These are phyloP conservation scores for Trichoderma hamatum DNA, from an alignment of 2,329 filamentous ascomycete genomes.

Conservation along the genomic window DNA sequence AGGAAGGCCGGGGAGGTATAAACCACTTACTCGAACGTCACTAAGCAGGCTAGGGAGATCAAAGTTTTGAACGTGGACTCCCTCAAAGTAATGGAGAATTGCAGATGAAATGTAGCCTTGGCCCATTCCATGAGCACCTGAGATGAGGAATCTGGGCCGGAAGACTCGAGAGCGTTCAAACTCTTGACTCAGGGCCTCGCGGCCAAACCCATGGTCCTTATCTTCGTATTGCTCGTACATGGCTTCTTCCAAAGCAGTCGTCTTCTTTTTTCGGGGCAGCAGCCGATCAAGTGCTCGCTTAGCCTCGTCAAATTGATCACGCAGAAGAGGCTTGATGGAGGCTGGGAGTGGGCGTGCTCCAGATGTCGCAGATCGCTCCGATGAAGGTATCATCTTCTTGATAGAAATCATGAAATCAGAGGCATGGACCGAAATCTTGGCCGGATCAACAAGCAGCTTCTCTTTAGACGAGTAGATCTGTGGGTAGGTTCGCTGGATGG, in stretches of 20 bases:
- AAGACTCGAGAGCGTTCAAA: constrained; percentile 90
- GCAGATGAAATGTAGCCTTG: constrained; percentile 87
- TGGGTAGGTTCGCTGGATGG: constrained; percentile 92
- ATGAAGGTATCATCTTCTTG: constrained; percentile 95
- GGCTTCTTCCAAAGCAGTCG: constrained; percentile 90
- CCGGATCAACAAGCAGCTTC: constrained; percentile 85
- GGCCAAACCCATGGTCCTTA: constrained; percentile 78
- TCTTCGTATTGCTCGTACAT: constrained; percentile 87
- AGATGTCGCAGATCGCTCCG: constrained; percentile 84
- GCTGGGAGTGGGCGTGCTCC: constrained; percentile 80
- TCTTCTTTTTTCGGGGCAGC: constrained; percentile 81
- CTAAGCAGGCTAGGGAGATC: constrained; percentile 85
- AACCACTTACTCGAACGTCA: constrained; percentile 69
- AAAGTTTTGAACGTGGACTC: constrained; percentile 91
- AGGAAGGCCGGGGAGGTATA: not conserved
- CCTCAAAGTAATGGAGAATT: constrained; percentile 87
- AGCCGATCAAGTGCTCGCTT: constrained; percentile 71
- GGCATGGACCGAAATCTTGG: constrained; percentile 81
- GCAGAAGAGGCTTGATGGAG: constrained; percentile 78
- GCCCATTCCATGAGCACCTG: constrained; percentile 86
- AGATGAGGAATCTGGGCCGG: constrained; percentile 81
- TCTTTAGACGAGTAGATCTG: constrained; percentile 92
- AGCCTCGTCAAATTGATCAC: constrained; percentile 71
- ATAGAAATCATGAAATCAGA: constrained; percentile 98
- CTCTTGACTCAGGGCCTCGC: constrained; percentile 73